A percentile compares a stretch with the other conserved stretches of the same genome.
These are phyloP conservation scores for Penicillium brevicompactum DNA, from an alignment of 2,329 filamentous ascomycete species.

Conservation along the genomic window DNA sequence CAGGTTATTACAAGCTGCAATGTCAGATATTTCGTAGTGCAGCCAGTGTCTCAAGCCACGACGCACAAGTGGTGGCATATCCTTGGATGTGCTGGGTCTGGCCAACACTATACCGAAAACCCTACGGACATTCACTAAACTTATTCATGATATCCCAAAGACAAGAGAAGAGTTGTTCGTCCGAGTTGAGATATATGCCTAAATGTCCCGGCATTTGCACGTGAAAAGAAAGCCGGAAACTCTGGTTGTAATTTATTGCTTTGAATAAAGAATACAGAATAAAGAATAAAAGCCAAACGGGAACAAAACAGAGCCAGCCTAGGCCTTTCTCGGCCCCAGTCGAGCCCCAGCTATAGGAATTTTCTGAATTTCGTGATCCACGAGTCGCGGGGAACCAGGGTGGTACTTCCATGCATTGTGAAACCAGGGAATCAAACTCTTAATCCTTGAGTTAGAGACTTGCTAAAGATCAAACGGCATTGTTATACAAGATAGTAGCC, in stretches of 20 bases:
- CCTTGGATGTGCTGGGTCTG: neutral
- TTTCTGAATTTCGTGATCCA: slow-evolving; percentile 16
- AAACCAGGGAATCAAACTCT: slow-evolving; percentile 7
- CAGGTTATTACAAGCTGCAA: neutral
- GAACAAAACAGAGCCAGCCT: neutral
- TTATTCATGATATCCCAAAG: neutral
- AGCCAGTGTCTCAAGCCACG: neutral
- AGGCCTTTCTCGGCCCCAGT: slow-evolving; percentile 4
- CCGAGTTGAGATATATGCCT: neutral
- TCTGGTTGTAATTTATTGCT: no score
- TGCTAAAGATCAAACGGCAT: neutral
- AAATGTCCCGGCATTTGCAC: neutral
- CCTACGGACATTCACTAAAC: neutral
- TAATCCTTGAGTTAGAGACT: neutral
- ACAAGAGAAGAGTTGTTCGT: neutral
- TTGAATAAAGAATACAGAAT: no score
- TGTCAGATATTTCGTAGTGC: neutral
- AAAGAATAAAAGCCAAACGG: no score
- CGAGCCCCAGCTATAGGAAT: slow-evolving; percentile 12
- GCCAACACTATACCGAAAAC: neutral
- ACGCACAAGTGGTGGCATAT: neutral
- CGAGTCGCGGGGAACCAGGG: slow-evolving; percentile 22
- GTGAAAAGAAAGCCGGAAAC: neutral
- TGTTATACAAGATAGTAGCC: neutral
- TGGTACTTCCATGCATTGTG: slow-evolving; percentile 20